A percentile compares a stretch with the other conserved stretches of the same genome.
phyloP scores from a whole-genome alignment of 352 stramenopile species.

The Phytopythium montanum region DNA sequence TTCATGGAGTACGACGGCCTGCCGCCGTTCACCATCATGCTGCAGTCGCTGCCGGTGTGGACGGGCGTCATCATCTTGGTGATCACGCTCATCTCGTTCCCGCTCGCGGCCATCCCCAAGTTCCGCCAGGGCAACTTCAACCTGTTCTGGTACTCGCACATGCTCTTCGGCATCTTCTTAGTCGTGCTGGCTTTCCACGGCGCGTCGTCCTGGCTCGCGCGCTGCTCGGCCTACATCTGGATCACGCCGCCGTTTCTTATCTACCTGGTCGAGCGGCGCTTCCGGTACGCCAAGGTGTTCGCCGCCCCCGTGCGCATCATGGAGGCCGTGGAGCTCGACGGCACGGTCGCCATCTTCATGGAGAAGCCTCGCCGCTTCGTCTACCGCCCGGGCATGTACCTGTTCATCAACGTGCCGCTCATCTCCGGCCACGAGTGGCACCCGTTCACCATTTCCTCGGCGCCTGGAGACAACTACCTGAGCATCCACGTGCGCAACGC shows the following conservation, averaged over 20 bases:
- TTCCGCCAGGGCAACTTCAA: slow-evolving; percentile 77
- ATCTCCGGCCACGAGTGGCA: slow-evolving; percentile 88
- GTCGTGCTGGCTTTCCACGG: slow-evolving; percentile 63
- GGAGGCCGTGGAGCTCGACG: slow-evolving; percentile 59
- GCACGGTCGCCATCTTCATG: slow-evolving; percentile 71
- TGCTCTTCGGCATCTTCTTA: slow-evolving; percentile 72
- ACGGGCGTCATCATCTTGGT: slow-evolving; percentile 65
- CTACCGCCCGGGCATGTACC: slow-evolving; percentile 82
- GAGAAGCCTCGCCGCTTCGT: slow-evolving; percentile 72
- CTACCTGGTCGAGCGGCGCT: slow-evolving; percentile 70
- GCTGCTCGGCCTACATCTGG: slow-evolving; percentile 57
- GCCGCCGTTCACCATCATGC: slow-evolving; percentile 63
- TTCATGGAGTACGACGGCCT: slow-evolving; percentile 36
- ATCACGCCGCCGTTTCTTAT: slow-evolving; percentile 58
- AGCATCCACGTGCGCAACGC: slow-evolving; percentile 75
- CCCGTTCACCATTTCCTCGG: slow-evolving; percentile 90
- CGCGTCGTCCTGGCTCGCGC: slow-evolving; percentile 58
- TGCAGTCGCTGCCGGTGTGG: slow-evolving; percentile 67
- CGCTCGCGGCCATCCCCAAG: slow-evolving; percentile 63
- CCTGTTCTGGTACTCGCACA: slow-evolving; percentile 81
- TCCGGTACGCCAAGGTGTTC: slow-evolving; percentile 73
- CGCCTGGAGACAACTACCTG: slow-evolving; percentile 78
- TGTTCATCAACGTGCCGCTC: slow-evolving; percentile 83
- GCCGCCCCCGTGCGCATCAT: slow-evolving; percentile 57
- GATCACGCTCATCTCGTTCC: slow-evolving; percentile 68